Evolutionary conservation across 495 filamentous ascomycete genomes (phyloP), one percentile per base, ranked within the genome.

Genomic region (Collariella sp.): DNA sequence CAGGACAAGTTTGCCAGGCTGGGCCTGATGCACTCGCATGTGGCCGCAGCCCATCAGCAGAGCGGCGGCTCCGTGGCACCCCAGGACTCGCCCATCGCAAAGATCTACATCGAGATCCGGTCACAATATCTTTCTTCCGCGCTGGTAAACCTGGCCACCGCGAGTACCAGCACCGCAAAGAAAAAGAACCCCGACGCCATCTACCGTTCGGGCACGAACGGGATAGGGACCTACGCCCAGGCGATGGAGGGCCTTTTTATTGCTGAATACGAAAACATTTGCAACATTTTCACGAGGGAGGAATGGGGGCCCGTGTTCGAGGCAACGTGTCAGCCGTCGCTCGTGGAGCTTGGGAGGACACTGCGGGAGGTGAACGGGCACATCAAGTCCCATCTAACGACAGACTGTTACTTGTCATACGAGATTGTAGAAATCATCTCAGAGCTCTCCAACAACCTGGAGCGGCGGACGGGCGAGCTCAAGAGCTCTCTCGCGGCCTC

Each of bases 401-500:
- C 90, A 1, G 93, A 99, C 69, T 96, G 94, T 71, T 99, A 87
- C 66, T 79, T 99, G 22, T 90, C 89, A 4, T 99, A 94, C 65
- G 93, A 99, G 64, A 90, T 97, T 50, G 86, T 95, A 41, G 91
- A 95, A 60, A 88, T 95, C 54, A 86, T 99, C 39, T 87, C 87
- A 3, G 77, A 77, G 33, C 78, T 94, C 54, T 89, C 87, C 12
- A 82, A 84, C 56, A 82, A 84, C 43, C 76, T 99, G 7, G 94
- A 94, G 49, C 71, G 75, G 2, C 83, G 85, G 61, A 93, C 88
- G 5, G 89, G 88, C 2, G 91, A 95, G 65, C 80, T 95, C 36
- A 95, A 95, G 66, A 78, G 79, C 34, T 78, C 85, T 12, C 82
- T 97, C 42, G 82, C 86, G 1, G 89, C 95, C 31, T 87, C 89